Evolutionary conservation across 305 asterid genomes (phyloP).

Genomic region (Salvia sclarea): DNA sequence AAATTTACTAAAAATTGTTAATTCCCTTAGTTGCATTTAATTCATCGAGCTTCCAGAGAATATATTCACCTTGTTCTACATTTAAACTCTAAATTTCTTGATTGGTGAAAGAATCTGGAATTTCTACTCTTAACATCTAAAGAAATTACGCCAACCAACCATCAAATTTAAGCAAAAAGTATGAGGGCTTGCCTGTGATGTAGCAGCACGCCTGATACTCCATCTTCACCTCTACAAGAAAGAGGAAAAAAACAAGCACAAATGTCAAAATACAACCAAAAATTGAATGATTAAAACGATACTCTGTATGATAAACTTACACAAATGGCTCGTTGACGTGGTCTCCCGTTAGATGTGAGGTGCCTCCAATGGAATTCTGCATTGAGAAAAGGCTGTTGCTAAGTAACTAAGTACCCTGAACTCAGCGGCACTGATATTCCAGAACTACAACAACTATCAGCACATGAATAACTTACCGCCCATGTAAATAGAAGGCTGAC

Average conservation of each 20-base stretch:
- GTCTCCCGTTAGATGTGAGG: constrained; percentile 87
- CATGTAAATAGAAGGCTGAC: constrained; percentile 96
- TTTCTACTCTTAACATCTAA: constrained; percentile 24
- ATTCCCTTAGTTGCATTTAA: neutral
- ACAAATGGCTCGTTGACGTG: constrained; percentile 94
- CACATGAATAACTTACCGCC: constrained; percentile 71
- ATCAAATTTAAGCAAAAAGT: constrained; percentile 55
- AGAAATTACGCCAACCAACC: constrained; percentile 54
- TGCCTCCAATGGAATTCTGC: constrained; percentile 97
- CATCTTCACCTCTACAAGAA: constrained; percentile 80
- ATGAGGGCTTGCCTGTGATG: constrained; percentile 98
- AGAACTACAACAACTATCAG: constrained; percentile 23
- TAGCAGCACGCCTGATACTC: constrained; percentile 97
- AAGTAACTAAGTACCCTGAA: constrained; percentile 36
- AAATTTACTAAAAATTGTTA: neutral
- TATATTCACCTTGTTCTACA: neutral
- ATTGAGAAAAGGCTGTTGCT: constrained; percentile 18
- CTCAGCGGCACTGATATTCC: constrained; percentile 11
- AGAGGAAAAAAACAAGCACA: constrained; percentile 20
- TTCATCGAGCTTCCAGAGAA: constrained; percentile 11
- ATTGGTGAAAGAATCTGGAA: constrained; percentile 20
- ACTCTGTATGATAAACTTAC: constrained; percentile 50
- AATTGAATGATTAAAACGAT: constrained; percentile 23
- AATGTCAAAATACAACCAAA: constrained; percentile 28
- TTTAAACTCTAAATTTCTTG: constrained; percentile 10